Evolutionary conservation across 129 eudicot species (phyloP).

Genomic region (Arctium minus): DNA sequence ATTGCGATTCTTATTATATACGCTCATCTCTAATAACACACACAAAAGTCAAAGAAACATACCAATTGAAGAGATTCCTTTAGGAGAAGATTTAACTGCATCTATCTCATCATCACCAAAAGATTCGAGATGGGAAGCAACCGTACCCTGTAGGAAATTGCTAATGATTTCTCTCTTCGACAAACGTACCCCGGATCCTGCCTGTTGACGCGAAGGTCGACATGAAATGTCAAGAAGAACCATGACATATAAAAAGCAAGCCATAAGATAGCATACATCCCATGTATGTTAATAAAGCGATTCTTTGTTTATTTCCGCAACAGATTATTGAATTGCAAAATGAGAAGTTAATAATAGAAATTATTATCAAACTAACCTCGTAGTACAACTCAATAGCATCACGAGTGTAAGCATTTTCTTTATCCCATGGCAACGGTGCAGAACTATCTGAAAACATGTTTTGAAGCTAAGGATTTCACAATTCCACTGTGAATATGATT

Average conservation of each 20-base stretch:
- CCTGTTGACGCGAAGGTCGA: conserved; percentile 39
- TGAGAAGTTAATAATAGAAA: not conserved
- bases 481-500: too few species aligned
- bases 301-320: not conserved
- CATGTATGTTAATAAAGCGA: not conserved
- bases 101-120: conserved; percentile 43
- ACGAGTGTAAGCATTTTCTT: conserved; percentile 69
- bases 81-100: conserved; percentile 26
- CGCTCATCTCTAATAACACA: not conserved
- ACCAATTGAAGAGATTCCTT: conserved; percentile 35
- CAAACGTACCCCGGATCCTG: conserved; percentile 51
- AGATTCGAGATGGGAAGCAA: conserved; percentile 58
- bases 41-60: not conserved
- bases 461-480: conserved; percentile 62
- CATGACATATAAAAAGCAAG: not conserved
- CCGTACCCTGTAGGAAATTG: conserved; percentile 71
- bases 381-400: conserved; percentile 81
- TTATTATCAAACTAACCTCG: conserved; percentile 47
- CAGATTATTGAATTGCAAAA: not conserved
- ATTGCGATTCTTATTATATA: not conserved
- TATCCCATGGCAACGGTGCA: conserved; percentile 85
- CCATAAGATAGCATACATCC: not conserved
- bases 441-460: conserved; percentile 83
- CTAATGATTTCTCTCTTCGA: conserved; percentile 62
- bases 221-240: not conserved